Base-by-base conservation (phyloP, 495 filamentous ascomycete species). In the Aspergillus mulundensis region DNA sequence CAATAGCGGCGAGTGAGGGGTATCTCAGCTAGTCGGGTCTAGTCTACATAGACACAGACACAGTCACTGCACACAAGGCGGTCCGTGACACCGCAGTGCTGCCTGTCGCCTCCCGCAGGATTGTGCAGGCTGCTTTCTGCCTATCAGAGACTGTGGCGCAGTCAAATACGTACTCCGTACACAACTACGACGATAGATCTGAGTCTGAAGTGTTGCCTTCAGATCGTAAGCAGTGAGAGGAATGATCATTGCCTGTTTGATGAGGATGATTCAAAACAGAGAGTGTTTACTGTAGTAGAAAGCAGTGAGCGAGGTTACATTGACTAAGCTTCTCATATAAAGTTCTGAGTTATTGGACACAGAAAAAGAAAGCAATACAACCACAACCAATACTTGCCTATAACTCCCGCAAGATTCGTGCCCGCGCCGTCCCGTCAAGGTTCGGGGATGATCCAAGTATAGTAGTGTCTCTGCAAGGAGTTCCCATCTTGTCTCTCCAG, bases 361-460 rank as follows among this genome's bases (percentile, higher is more conserved):
- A 53, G 50, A 21, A 32, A 36, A 50, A 56, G 18, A 8, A 50
- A 56, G 18, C 18, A 25, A 11, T 38, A 34, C 28, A 38, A 42
- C 7, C 23, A 11, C 20, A 50, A 23, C 19, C 7, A 21, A 30
- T 43, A 44, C 14, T 41, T 14, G 32, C 32, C 32, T 14, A 7
- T 14, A 36, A 36, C 49, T 66, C 57, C 60, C 57, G 55, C 51
- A 55, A n/a, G 44, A 54, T 52, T 60, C 40, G 62, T 54, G 46
- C 43, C 56, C 71, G 72, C 69, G 64, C 73, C 73, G 73, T 70
- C 70, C 73, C 73, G 73, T 76, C 69, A 75, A 76, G 73, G 73
- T 75, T 75, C 66, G 69, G 70, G 65, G 65, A 57, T 67, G 57
- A 64, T 61, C 68, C 70, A 73, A 57, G 66, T 63, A 69, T 63